Conservation (phyloP, 495 filamentous ascomycete species). For the Penicillium ochrochloron region DNA sequence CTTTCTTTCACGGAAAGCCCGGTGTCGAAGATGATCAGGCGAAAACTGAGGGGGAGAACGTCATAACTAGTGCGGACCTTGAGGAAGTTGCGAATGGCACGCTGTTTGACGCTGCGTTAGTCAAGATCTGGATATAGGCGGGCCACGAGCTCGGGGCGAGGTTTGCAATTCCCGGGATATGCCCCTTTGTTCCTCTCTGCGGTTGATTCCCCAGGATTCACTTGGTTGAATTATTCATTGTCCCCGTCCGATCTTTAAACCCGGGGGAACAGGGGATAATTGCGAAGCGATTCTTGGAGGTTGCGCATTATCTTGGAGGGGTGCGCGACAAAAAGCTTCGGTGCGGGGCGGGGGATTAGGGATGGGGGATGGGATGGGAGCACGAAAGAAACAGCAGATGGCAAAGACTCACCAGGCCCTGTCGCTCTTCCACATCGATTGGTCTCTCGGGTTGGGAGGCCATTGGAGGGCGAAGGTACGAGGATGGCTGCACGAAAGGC, state of each 20-base stretch:
- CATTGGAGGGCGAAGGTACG: constrained; percentile 77
- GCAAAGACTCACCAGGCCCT: constrained; percentile 76
- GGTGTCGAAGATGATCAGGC: constrained; percentile 94
- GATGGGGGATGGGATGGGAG: constrained; percentile 8
- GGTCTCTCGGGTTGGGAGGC: constrained; percentile 67
- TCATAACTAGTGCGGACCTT: constrained; percentile 97
- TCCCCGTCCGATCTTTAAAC: constrained; percentile 19
- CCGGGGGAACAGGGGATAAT: background rate
- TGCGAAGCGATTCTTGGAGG: background rate
- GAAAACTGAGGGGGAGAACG: constrained; percentile 96
- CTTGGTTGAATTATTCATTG: background rate
- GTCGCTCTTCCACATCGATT: constrained; percentile 88
- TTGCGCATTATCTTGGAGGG: background rate
- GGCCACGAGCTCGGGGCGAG: constrained; percentile 19
- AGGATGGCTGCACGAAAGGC: constrained; percentile 78
- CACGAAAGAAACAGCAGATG: constrained; percentile 19
- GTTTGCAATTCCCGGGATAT: constrained; percentile 20
- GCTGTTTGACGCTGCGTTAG: constrained; percentile 56
- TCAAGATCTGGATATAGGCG: constrained; percentile 34
- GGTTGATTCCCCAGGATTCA: background rate
- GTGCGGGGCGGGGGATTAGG: constrained; percentile 9
- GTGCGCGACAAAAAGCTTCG: constrained; percentile 8
- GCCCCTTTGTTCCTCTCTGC: background rate
- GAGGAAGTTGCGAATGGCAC: constrained; percentile 92
- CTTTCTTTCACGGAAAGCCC: constrained; percentile 96